Evolutionary conservation across 441 rosid genomes (phyloP).

Genomic region (Corymbia citriodora): DNA sequence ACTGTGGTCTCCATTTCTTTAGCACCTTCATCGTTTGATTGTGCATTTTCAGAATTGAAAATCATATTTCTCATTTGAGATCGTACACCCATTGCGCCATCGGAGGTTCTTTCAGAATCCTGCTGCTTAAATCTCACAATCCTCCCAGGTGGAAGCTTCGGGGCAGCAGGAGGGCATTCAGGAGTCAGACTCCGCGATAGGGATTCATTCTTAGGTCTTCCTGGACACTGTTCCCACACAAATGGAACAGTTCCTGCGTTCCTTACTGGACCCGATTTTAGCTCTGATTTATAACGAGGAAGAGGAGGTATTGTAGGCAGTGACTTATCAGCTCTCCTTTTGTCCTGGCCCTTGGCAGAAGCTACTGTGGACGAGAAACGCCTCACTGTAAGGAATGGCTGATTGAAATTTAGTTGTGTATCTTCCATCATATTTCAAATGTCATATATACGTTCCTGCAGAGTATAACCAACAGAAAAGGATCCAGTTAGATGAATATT

Average conservation of each 20-base stretch:
- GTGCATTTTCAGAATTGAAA: constrained; percentile 13
- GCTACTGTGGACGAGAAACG: constrained; percentile 34
- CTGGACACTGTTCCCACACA: constrained; percentile 83
- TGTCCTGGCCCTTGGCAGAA: constrained; percentile 26
- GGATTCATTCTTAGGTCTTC: constrained; percentile 62
- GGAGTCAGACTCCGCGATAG: constrained; percentile 12
- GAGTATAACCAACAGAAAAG: constrained; percentile 9
- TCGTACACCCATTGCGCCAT: background rate
- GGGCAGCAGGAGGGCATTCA: constrained; percentile 30
- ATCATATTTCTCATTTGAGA: constrained; percentile 1
- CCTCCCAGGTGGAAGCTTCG: constrained; percentile 93
- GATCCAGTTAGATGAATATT: background rate
- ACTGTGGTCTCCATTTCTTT: constrained; percentile 19
- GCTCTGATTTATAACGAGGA: constrained; percentile 61
- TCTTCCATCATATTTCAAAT: constrained; percentile 46
- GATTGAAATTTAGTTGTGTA: constrained; percentile 66
- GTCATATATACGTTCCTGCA: constrained; percentile 30
- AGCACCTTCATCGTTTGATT: constrained; percentile 2
- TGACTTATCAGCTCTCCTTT: constrained; percentile 32
- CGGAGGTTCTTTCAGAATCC: constrained; percentile 1
- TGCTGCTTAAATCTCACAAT: constrained; percentile 22
- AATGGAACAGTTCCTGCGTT: constrained; percentile 89
- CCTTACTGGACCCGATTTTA: constrained; percentile 82
- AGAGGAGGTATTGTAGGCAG: constrained; percentile 33
- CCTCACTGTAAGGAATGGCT: constrained; percentile 77